Conservation (phyloP, 106 monocot species). For the Dioscorea dumetorum region DNA sequence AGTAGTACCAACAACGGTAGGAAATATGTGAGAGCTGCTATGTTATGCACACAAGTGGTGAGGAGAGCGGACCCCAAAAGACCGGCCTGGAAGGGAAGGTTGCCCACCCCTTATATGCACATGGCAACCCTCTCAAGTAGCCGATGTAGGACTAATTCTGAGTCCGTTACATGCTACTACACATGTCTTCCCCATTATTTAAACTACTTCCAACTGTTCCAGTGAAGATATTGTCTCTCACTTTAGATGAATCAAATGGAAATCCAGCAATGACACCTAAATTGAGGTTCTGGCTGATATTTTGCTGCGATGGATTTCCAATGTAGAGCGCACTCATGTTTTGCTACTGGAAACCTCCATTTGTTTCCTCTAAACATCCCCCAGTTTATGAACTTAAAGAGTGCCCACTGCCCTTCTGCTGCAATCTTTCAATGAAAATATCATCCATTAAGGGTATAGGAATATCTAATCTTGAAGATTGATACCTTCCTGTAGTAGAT, state of each 20-base stretch:
- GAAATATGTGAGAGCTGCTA: not conserved
- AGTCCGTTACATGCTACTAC: no score
- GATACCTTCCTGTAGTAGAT: conserved; percentile 36
- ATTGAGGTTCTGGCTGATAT: not conserved
- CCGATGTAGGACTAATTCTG: no score
- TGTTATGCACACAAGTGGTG: no score
- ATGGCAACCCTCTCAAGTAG: no score
- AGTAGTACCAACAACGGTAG: conserved; percentile 1
- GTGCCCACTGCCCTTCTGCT: not conserved
- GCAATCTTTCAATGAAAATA: conserved; percentile 17
- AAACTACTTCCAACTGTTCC: not conserved
- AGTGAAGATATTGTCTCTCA: no score
- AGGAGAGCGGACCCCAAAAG: no score
- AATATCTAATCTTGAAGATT: conserved; percentile 50
- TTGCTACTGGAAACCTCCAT: not conserved
- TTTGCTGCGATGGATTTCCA: conserved; percentile 1
- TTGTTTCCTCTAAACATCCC: not conserved
- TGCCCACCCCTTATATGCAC: no score
- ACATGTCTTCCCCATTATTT: not conserved
- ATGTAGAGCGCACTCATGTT: not conserved
- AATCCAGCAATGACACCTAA: no score
- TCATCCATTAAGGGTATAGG: conserved; percentile 41
- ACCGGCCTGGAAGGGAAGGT: no score
- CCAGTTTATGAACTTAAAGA: not conserved
- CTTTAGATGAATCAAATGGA: no score